A percentile compares a stretch with the other conserved stretches of the same genome.
phyloP scores from a whole-genome alignment of 164 flowering plant species.

The Litsea cubeba region DNA sequence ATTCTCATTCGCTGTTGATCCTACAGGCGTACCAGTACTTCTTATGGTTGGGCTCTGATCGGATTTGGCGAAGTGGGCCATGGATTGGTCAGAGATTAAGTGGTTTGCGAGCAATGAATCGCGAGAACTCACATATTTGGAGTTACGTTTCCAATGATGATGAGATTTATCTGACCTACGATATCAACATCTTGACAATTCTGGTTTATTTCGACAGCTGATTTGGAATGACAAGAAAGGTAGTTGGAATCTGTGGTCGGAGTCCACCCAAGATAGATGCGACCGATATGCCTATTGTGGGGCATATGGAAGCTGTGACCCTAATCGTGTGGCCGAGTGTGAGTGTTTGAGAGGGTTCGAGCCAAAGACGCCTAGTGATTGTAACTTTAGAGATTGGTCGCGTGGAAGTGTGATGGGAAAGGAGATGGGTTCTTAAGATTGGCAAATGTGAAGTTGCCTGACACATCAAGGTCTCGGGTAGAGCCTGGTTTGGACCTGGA shows the following conservation, averaged over 20 bases:
- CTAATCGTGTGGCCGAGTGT: slow-evolving; percentile 20
- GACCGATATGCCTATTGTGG: slow-evolving; percentile 34
- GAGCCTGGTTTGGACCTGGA: too few relatives aligned
- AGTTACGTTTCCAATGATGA: not conserved
- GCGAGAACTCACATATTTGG: not conserved
- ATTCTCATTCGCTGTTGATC: slow-evolving; percentile 1
- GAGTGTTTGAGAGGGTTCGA: too few relatives aligned
- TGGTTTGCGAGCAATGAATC: slow-evolving; percentile 4
- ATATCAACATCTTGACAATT: not conserved
- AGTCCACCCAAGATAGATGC: slow-evolving; percentile 16
- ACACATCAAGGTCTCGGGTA: too few relatives aligned
- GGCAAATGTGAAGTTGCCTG: too few relatives aligned
- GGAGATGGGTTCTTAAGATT: too few relatives aligned
- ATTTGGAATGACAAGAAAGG: slow-evolving; percentile 16
- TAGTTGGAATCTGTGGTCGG: slow-evolving; percentile 7
- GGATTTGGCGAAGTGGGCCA: slow-evolving; percentile 1
- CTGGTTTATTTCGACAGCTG: slow-evolving; percentile 5
- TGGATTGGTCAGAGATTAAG: slow-evolving; percentile 11
- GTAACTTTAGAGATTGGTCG: too few relatives aligned
- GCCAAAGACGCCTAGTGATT: too few relatives aligned
- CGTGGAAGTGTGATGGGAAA: too few relatives aligned
- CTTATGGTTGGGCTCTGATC: not conserved
- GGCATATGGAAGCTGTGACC: slow-evolving; percentile 25
- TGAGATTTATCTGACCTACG: not conserved
- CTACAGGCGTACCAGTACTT: not conserved